Conservation (phyloP, 2,329 filamentous ascomycete species). For the Talaromyces sp. region DNA sequence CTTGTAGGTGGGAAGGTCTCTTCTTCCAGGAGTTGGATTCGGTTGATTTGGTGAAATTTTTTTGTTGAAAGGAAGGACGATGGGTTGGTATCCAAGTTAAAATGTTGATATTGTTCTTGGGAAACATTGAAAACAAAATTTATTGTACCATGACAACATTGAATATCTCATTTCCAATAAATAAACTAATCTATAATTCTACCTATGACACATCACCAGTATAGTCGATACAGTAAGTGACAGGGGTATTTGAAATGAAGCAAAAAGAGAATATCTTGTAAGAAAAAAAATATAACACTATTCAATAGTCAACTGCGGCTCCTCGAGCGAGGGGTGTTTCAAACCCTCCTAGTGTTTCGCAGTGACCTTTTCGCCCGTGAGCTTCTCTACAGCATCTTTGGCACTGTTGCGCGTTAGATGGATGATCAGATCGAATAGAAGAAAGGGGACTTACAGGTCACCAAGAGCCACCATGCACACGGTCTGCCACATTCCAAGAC, state of each 20-base stretch:
- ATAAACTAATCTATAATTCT: conserved; percentile 1
- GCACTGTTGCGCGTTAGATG: conserved; percentile 49
- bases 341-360: conserved; percentile 59
- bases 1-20: background rate
- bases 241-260: conserved; percentile 1
- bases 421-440: conserved; percentile 8
- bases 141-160: background rate
- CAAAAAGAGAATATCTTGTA: conserved; percentile 3
- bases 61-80: too few species aligned
- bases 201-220: conserved; percentile 6
- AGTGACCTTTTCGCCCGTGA: conserved; percentile 61
- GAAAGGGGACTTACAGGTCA: conserved; percentile 72
- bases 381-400: conserved; percentile 63
- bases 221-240: conserved; percentile 1
- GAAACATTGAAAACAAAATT: background rate
- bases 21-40: background rate
- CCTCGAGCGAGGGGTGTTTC: conserved; percentile 36
- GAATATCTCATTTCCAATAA: background rate
- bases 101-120: too few species aligned
- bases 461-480: conserved; percentile 99
- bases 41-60: too few species aligned
- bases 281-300: background rate
- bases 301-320: background rate
- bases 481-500: conserved; percentile 96
- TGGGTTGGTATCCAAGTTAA: too few species aligned